These are phyloP conservation scores for Smithsoniella earleae DNA, from an alignment of 163 green algal species.

Conservation along the genomic window DNA sequence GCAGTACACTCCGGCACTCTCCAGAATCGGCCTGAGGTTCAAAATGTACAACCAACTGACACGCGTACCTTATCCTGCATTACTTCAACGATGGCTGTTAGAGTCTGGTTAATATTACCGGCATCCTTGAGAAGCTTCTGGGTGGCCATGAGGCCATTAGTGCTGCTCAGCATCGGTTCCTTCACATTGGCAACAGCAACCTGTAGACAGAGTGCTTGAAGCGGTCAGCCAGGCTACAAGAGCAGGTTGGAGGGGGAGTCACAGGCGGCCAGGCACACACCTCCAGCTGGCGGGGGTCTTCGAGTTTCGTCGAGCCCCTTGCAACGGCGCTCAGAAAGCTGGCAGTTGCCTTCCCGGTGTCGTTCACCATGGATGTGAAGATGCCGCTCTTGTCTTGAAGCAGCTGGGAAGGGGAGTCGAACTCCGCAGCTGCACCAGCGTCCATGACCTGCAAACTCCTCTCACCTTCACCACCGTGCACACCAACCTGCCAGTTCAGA, in stretches of 20 bases:
- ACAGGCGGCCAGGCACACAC: neutral
- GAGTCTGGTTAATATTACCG: neutral
- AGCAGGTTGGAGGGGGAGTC: neutral
- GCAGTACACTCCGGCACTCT: neutral
- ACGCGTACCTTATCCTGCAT: neutral
- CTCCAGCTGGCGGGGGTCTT: neutral
- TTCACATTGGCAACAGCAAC: neutral
- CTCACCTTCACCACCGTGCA: neutral
- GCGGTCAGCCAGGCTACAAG: neutral
- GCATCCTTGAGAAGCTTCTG: neutral
- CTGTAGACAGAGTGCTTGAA: neutral
- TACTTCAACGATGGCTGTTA: neutral
- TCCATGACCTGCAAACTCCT: slow-evolving; percentile 45
- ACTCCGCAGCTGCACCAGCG: slow-evolving; percentile 44
- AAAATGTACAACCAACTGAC: too few species aligned
- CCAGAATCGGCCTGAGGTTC: neutral
- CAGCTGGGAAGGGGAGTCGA: slow-evolving; percentile 40
- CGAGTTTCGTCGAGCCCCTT: slow-evolving; percentile 21
- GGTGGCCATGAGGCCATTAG: neutral
- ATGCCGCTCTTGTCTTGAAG: slow-evolving; percentile 40
- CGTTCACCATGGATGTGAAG: slow-evolving; percentile 50
- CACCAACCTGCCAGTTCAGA: neutral
- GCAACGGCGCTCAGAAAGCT: slow-evolving; percentile 44
- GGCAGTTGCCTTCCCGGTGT: slow-evolving; percentile 49
- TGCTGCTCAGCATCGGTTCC: neutral